A percentile compares a stretch with the other conserved stretches of the same genome.
Conservation (phyloP, 176 grass and related monocot genomes). For the Oryza meyeriana region DNA sequence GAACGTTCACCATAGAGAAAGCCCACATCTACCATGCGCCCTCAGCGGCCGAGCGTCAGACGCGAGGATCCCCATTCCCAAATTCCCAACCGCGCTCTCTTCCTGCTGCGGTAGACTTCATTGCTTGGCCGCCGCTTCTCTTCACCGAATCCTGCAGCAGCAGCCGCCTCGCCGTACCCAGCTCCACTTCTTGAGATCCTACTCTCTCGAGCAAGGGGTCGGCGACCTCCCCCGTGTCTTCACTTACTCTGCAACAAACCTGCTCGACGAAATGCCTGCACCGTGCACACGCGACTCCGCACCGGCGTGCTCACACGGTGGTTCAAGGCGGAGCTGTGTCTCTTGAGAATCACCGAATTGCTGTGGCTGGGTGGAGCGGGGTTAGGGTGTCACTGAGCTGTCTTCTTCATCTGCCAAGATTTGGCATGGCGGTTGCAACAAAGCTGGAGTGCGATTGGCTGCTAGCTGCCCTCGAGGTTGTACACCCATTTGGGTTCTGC, state of each 20-base stretch:
- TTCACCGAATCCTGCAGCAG: neutral
- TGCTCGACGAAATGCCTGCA: conserved; percentile 30
- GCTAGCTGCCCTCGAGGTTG: neutral
- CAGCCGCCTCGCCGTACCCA: neutral
- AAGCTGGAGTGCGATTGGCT: neutral
- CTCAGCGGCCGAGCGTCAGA: too few species aligned
- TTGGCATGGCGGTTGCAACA: neutral
- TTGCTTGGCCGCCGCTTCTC: neutral
- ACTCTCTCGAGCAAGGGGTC: neutral
- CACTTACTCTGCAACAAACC: neutral
- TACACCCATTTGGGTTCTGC: neutral
- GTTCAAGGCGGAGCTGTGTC: neutral
- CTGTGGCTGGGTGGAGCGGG: neutral
- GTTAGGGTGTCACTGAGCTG: neutral
- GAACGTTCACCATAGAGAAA: too few species aligned
- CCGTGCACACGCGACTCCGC: neutral
- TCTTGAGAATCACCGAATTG: neutral
- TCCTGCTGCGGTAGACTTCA: too few species aligned
- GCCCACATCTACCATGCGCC: too few species aligned
- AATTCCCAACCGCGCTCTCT: too few species aligned
- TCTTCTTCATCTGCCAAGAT: neutral
- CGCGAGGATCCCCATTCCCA: too few species aligned
- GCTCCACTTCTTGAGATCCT: neutral
- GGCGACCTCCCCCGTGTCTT: neutral
- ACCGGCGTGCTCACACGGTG: neutral